Percentiles rank a stretch among this genome's conserved stretches.
Conservation (phyloP, 352 stramenopile genomes). For the Hyphochytrium catenoides region DNA sequence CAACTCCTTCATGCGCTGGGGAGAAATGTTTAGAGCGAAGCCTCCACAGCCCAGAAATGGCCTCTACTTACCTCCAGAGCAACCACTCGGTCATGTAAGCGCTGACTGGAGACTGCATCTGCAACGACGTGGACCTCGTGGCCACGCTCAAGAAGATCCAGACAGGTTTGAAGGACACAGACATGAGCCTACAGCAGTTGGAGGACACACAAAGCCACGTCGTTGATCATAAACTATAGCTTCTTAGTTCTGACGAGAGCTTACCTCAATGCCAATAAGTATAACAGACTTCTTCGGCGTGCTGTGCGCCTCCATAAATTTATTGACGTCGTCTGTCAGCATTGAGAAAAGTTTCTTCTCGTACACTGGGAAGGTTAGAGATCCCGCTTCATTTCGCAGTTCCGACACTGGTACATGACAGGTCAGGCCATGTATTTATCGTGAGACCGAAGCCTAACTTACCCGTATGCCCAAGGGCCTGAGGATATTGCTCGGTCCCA, state of each 20-base stretch:
- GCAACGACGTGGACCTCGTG: conserved; percentile 89
- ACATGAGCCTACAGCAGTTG: too few species aligned
- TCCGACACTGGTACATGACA: too few species aligned
- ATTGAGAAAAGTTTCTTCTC: conserved; percentile 98
- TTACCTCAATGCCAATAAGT: conserved; percentile 95
- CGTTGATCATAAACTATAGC: too few species aligned
- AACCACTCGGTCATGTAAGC: conserved; percentile 64
- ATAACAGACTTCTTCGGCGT: conserved; percentile 57
- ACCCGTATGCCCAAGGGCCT: conserved; percentile 73
- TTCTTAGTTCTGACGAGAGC: too few species aligned
- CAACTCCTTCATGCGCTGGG: conserved; percentile 62
- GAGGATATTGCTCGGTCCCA: conserved; percentile 86
- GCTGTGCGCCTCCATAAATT: conserved; percentile 27
- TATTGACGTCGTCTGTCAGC: conserved; percentile 73
- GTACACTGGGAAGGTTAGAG: conserved; percentile 35
- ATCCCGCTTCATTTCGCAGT: conserved; percentile 33
- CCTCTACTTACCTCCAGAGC: conserved; percentile 36
- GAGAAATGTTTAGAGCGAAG: background rate
- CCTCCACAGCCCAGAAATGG: background rate
- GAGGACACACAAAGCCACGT: too few species aligned
- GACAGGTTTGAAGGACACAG: conserved; percentile 81
- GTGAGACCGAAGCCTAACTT: too few species aligned
- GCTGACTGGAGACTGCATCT: conserved; percentile 76
- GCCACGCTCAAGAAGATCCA: conserved; percentile 85
- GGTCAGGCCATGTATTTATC: too few species aligned